Evolutionary conservation across 805 yeast species (phyloP), one percentile per base, ranked within the genome.

Genomic region (Metschnikowia baotianmanensis): DNA sequence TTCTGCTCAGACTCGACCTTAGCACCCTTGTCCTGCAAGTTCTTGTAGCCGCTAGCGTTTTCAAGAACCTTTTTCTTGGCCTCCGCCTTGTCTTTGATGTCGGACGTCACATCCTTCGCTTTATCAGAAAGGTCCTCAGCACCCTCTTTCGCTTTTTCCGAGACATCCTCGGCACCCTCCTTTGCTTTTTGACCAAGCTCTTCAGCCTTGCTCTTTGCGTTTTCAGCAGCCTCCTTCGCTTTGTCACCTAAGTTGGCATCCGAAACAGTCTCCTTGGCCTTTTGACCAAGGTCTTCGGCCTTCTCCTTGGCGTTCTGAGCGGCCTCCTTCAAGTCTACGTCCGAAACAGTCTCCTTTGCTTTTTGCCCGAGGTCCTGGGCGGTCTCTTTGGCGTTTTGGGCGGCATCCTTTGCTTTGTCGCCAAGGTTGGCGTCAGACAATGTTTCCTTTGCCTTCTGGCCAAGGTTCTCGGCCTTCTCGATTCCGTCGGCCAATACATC

Each of bases 21-120:
- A 36, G 59, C 29, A 11, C 76, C 76, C 51, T 69, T 71, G 41
- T 71, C 72, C 52, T 69, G 71, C 46, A 71, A 61, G 48, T 58
- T 49, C 25, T 59, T 42, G 54, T 70, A 70, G 11, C 74, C 75
- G 25, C 56, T 41, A 31, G 58, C 43, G 45, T 65, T 63, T 28
- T 60, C 38, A 18, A 45, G 49, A 2, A 62, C 67, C 40, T 56
- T 57, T 19, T 38, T 37, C 46, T 55, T 50, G 8, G 51, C 52
- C 24, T 42, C 44, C 11, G 47, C 52, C 10, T 39, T 19, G 29
- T 37, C 40, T 35, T 40, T 40, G 17, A 34, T 36, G 9, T 39
- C 42, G 10, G 47, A 48, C 23, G 50, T 43, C 10, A 41, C 46
- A 13, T 53, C 44, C 29, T 53, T 45, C 21, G 48, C 43, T 11